Conservation (phyloP, 441 rosid species). For the Breynia disticha region DNA sequence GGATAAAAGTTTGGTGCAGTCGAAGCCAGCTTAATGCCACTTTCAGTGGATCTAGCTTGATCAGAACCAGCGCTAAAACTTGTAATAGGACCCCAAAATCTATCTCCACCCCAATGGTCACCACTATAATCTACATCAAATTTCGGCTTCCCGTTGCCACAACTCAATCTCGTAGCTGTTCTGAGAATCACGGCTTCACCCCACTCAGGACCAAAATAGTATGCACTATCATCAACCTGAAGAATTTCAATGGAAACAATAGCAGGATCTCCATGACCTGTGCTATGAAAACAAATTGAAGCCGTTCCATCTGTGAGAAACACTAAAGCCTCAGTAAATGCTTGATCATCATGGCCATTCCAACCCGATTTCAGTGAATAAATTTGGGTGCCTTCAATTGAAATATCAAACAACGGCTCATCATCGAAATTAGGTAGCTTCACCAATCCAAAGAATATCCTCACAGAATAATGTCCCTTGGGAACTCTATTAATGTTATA, state of each 20-base stretch:
- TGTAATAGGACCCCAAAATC: slow-evolving; percentile 64
- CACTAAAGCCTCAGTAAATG: slow-evolving; percentile 67
- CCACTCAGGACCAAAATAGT: slow-evolving; percentile 54
- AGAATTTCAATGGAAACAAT: slow-evolving; percentile 78
- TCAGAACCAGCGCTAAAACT: slow-evolving; percentile 55
- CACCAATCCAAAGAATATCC: slow-evolving; percentile 68
- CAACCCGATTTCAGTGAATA: slow-evolving; percentile 77
- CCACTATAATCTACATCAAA: slow-evolving; percentile 75
- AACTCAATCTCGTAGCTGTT: slow-evolving; percentile 65
- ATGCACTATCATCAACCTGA: slow-evolving; percentile 76
- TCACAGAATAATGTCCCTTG: slow-evolving; percentile 69
- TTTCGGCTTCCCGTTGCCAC: slow-evolving; percentile 59
- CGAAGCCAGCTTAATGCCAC: slow-evolving; percentile 51
- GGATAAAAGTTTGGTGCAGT: slow-evolving; percentile 81
- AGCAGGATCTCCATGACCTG: slow-evolving; percentile 97
- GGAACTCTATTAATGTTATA: slow-evolving; percentile 61
- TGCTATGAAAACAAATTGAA: slow-evolving; percentile 86
- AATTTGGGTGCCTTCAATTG: slow-evolving; percentile 77
- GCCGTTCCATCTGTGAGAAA: slow-evolving; percentile 60
- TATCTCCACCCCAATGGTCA: slow-evolving; percentile 95
- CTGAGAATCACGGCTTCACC: slow-evolving; percentile 47
- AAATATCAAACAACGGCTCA: slow-evolving; percentile 87
- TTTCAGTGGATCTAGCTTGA: slow-evolving; percentile 52
- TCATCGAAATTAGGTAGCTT: slow-evolving; percentile 35
- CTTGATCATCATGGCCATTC: slow-evolving; percentile 68